phyloP scores from a whole-genome alignment of 1,139 yeast species.

The Hemisphaericaspora subhashii region DNA sequence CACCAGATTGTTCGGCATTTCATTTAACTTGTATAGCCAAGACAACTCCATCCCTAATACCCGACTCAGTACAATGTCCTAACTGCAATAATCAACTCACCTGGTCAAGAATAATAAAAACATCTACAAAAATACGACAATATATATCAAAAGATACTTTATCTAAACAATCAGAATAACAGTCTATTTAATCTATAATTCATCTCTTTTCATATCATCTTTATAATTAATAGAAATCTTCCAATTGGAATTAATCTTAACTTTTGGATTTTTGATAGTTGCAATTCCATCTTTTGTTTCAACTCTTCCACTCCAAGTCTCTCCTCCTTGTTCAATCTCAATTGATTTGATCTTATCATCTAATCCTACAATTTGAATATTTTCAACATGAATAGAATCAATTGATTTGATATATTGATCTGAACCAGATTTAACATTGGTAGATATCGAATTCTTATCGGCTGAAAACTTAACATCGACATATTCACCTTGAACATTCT shows the following conservation, averaged over 20 bases:
- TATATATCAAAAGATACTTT: constrained; percentile 15
- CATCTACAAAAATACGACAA: constrained; percentile 31
- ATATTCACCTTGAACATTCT: constrained; percentile 47
- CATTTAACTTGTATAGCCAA: constrained; percentile 49
- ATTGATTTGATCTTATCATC: constrained; percentile 16
- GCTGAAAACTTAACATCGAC: constrained; percentile 42
- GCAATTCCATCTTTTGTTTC: constrained; percentile 15
- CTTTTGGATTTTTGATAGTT: constrained; percentile 54
- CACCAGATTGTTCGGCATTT: constrained; percentile 29
- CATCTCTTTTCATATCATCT: constrained; percentile 25
- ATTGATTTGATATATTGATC: constrained; percentile 16
- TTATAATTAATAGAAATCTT: constrained; percentile 18
- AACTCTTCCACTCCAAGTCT: constrained; percentile 31
- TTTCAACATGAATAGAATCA: constrained; percentile 49
- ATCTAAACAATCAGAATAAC: constrained; percentile 5
- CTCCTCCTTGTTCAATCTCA: constrained; percentile 33
- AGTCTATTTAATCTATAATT: constrained; percentile 19
- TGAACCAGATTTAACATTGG: constrained; percentile 4
- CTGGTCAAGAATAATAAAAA: constrained; percentile 44
- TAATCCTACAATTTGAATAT: constrained; percentile 41
- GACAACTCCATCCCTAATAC: constrained; percentile 27
- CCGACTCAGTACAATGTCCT: constrained; percentile 40
- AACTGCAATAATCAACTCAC: constrained; percentile 31
- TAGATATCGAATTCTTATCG: constrained; percentile 11
- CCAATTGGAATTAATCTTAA: constrained; percentile 55